Conservation (phyloP, 2,329 filamentous ascomycete genomes). For the Sporothrix curviconia region DNA sequence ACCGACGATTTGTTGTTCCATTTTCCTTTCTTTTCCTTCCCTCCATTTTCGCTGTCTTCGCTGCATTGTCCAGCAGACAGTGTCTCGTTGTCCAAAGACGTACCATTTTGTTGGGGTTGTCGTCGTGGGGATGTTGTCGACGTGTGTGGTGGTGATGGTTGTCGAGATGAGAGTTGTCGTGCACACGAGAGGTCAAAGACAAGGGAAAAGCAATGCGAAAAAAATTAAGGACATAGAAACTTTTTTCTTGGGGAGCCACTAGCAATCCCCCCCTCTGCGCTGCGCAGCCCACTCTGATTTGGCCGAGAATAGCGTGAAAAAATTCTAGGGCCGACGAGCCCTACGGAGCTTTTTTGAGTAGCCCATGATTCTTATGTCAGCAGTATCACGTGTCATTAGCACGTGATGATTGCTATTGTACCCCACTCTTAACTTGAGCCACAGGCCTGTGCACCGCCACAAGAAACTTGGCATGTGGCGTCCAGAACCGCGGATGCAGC, state of each 20-base stretch:
- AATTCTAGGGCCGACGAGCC: constrained; percentile 20
- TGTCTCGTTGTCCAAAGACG: constrained; percentile 4
- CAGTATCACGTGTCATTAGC: not conserved
- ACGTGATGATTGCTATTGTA: too few species aligned
- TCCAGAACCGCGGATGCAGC: not conserved
- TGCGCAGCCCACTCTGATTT: not conserved
- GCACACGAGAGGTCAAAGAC: constrained; percentile 12
- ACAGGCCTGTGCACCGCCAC: constrained; percentile 1
- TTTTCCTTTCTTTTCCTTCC: not conserved
- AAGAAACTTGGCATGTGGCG: not conserved
- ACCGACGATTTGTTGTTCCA: not conserved
- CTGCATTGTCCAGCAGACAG: not conserved
- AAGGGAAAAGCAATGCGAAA: constrained; percentile 19
- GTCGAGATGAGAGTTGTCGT: constrained; percentile 14
- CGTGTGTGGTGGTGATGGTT: constrained; percentile 15
- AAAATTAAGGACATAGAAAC: constrained; percentile 15
- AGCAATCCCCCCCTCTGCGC: constrained; percentile 6
- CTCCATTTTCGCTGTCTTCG: constrained; percentile 12
- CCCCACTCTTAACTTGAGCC: not conserved
- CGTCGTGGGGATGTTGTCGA: constrained; percentile 17
- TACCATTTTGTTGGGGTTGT: constrained; percentile 18
- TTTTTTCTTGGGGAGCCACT: constrained; percentile 14
- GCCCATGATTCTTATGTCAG: not conserved
- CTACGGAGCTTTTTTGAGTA: constrained; percentile 6
- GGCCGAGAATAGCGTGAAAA: constrained; percentile 9